Evolutionary conservation across 2,329 filamentous ascomycete genomes (phyloP), one percentile per base, ranked within the genome.

Genomic region (Davidsoniella eucalypti): DNA sequence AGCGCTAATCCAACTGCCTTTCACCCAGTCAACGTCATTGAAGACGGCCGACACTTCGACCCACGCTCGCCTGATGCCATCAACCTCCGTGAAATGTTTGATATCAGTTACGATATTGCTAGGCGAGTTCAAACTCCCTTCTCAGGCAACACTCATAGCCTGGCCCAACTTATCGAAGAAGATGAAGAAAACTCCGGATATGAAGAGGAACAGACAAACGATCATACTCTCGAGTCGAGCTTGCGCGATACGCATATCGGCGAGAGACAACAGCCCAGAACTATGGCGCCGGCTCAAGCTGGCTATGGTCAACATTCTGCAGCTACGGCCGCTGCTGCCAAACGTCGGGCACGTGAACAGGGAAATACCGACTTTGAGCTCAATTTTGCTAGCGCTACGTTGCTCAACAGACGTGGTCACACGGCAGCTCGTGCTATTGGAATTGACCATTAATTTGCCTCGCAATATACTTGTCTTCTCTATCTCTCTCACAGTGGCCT

Each of bases 91-190:
- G 92, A 98, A 65, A 88, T 96, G 2, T 98, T 98, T 57, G 92
- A 98, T 60, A 90, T 98, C 45, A 83, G 87, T n/a, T 98, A 98
- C 60, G 90, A 92, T 7, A 92, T 98, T 7, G 92, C 96, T 63
- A 75, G 92, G 44, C 87, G 96, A 64, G 92, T 96, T 65, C 92
- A 98, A 63, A 92, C 96, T 65, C 82, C 79, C 59, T 96, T 95
- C 68, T 80, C 87, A 49, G 78, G 87, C 56, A 94, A 93, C 65
- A 85, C 93, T 60, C 75, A 88, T 58, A 66, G 56, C 61, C 63
- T 78, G 5, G 76, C 76, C 21, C 77, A 76, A 5, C 75, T 94
- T 55, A 80, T 86, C 49, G 82, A 86, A 56, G 80, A 76, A 45
- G 73, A 78, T 29, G 76, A 79, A 26, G 81, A 82, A 26, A 70